A percentile compares a stretch with the other conserved stretches of the same genome.
These are phyloP conservation scores for Thoreauomyces humboldtii DNA, from an alignment of 192 early-diverging fungal species.

Conservation along the genomic window DNA sequence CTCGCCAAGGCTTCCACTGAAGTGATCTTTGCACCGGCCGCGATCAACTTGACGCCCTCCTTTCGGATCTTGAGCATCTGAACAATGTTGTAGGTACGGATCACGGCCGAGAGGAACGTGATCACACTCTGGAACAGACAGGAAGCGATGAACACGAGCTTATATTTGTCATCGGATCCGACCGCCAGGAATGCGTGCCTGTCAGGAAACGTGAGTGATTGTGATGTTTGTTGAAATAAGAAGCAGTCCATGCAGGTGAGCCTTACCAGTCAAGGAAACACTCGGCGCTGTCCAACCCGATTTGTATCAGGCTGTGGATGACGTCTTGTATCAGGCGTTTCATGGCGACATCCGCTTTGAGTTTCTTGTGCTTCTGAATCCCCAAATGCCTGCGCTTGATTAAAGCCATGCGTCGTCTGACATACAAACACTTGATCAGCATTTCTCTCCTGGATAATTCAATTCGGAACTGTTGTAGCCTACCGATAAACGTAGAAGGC, in stretches of 20 bases:
- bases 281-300: slow-evolving; percentile 14
- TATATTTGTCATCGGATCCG: not conserved
- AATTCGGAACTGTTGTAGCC: not conserved
- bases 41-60: slow-evolving; percentile 19
- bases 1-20: slow-evolving; percentile 19
- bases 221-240: too few relatives aligned
- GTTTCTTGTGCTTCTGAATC: slow-evolving; percentile 14
- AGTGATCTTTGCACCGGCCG: slow-evolving; percentile 8
- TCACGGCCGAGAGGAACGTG: slow-evolving; percentile 9
- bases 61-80: slow-evolving; percentile 6
- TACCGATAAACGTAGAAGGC: slow-evolving; percentile 20
- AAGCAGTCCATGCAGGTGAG: too few relatives aligned
- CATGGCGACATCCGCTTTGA: slow-evolving; percentile 23
- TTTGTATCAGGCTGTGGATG: not conserved
- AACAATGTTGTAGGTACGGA: slow-evolving; percentile 20
- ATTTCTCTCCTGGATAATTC: not conserved
- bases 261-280: slow-evolving; percentile 10
- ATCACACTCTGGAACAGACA: slow-evolving; percentile 16
- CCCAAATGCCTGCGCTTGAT: slow-evolving; percentile 17
- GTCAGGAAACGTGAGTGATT: too few relatives aligned
- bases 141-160: slow-evolving; percentile 1
- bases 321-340: slow-evolving; percentile 3
- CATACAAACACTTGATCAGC: not conserved
- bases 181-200: slow-evolving; percentile 20
- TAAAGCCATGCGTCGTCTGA: slow-evolving; percentile 17